Evolutionary conservation across 176 grass and related monocot species (phyloP).

Genomic region (Phoenix roebelenii): DNA sequence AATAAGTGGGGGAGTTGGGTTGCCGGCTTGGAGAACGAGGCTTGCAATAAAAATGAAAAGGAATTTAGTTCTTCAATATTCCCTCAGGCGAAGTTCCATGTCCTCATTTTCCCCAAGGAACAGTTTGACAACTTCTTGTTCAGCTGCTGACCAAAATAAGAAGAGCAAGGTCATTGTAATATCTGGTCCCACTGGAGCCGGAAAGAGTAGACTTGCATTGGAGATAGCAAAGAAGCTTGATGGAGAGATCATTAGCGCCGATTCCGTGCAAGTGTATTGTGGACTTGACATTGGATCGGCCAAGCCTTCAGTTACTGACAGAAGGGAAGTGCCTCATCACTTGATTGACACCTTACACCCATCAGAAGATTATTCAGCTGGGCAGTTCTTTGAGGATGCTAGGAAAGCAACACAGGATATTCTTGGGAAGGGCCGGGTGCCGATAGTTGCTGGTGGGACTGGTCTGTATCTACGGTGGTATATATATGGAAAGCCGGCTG

Average conservation of each 20-base stretch:
- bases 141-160: neutral
- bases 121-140: neutral
- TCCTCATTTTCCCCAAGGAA: neutral
- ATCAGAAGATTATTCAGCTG: conserved; percentile 60
- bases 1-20: conserved; percentile 22
- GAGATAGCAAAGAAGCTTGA: conserved; percentile 50
- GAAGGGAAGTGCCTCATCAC: conserved; percentile 42
- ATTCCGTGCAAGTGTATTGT: conserved; percentile 66
- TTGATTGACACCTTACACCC: conserved; percentile 52
- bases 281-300: conserved; percentile 67
- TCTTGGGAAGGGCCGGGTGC: conserved; percentile 35
- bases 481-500: conserved; percentile 70
- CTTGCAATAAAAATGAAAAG: conserved; percentile 11
- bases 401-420: conserved; percentile 38
- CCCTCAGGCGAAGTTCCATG: neutral
- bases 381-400: conserved; percentile 50
- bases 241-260: conserved; percentile 63
- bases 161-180: conserved; percentile 62
- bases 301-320: conserved; percentile 37
- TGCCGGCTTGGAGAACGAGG: neutral
- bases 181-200: conserved; percentile 45
- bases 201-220: conserved; percentile 62
- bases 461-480: conserved; percentile 79
- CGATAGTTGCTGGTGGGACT: conserved; percentile 55
- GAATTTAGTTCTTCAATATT: conserved; percentile 14